Base-by-base conservation (phyloP, 805 yeast genomes). In the Candida orba region DNA sequence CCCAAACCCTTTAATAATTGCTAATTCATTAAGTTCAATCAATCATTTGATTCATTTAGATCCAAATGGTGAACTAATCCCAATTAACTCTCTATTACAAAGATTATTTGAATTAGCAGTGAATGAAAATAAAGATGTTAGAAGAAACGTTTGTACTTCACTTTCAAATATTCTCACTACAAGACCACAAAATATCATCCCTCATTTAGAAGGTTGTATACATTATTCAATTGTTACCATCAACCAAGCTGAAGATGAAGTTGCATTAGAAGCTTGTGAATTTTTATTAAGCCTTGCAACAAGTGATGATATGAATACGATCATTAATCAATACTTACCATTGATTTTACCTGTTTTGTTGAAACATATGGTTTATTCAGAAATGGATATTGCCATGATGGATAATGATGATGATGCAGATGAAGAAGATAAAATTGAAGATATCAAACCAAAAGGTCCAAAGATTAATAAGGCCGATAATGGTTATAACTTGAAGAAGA, bases 231-330 rank as follows among this genome's bases (percentile, higher is more conserved):
- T 88, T 40, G 96, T 89, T 64, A 76, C 89, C 46, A 78, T 91
- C 66, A 73, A 74, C 12, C 69, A 70, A 42, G 62, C 63, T 18
- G 81, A 81, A 49, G 90, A 84, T 52, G 81, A 74, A 43, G 95
- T 88, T 29, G 83, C 95, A 0, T 68, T 90, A 44, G 96, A 90
- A 60, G 97, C 95, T 3, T 88, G 96, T 61, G 98, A 93, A 65
- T 89, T 93, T 54, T 66, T 93, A 46, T 73, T 91, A 36, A 79
- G 85, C 2, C 70, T 91, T 43, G 77, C 90, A 0, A 81, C 88
- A 3, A 50, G 63, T n/a, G 72, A 71, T 27, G 66, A 79, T 4
- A 80, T 86, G 8, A 72, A 73, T 20, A 56, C 61, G 29, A 59
- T 77, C 4, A 70, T 88, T 44, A 64, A 65, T 44, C 81, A 84